Base-by-base conservation (phyloP, 2,329 filamentous ascomycete genomes). In the Hymenoscyphus occultus region DNA sequence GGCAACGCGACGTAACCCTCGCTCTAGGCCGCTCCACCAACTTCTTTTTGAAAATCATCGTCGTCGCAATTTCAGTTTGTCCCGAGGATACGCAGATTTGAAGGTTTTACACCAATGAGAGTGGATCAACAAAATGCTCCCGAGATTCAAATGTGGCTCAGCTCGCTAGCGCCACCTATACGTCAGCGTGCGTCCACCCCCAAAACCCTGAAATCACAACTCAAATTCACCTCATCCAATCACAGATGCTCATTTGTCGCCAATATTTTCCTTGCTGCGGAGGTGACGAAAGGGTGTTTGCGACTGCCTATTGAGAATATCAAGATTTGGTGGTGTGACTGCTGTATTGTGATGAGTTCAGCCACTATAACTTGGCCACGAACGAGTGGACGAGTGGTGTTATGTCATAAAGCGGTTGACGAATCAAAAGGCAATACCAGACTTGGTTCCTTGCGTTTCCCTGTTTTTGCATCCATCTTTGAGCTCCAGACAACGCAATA, bases 241-340 rank as follows among this genome's bases (percentile, higher is more conserved):
- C 45, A 51, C 22, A 19, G 48, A 12, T 54, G 48, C 5, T 28
- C 22, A 54, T 28, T 12, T 12, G 19, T 54, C 48, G 48, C 19
- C 48, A 54, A 54, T 54, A 10, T 54, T 54, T 54, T 51, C n/a
- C n/a, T n/a, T n/a, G 16, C 14, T 13, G n/a, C n/a, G 9, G 22
- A 9, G 48, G 48, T 54, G 48, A 54, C 48, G 48, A 54, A 54
- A 54, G 22, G 48, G 9, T 54, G 19, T 54, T 54, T 54, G 19
- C n/a, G 45, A 9, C 45, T 51, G 45, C 45, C 45, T 19, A 48
- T 48, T 19, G 48, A 54, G 22, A 54, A 28, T 28, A 54, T 54
- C 48, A 22, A 54, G 48, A 28, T 28, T 54, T 12, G 48, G 48
- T 54, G 48, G 48, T 54, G 48, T 54, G 48, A 54, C 45, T 9